Evolutionary conservation across 768 basidiomycete species (phyloP).

Genomic region (Hebeloma cylindrosporum): DNA sequence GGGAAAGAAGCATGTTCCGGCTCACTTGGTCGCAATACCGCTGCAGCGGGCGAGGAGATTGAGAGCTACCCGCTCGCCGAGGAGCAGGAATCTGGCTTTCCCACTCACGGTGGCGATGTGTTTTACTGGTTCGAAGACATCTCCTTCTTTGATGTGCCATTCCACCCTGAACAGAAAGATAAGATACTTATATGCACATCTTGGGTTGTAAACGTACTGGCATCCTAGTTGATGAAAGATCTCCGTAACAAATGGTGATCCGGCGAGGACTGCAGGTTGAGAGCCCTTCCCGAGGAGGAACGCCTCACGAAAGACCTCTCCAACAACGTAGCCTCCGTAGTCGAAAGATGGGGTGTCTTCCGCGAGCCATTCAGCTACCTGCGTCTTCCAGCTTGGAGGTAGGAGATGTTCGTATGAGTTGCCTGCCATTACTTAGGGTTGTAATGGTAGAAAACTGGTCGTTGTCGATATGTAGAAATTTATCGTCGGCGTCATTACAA

Average conservation of each 20-base stretch:
- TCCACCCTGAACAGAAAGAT: constrained; percentile 61
- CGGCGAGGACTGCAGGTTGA: constrained; percentile 78
- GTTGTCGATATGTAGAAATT: too few relatives aligned
- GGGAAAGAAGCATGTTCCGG: constrained; percentile 1
- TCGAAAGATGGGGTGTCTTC: constrained; percentile 98
- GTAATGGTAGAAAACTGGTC: too few relatives aligned
- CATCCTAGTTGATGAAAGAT: constrained; percentile 88
- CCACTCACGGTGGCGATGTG: constrained; percentile 91
- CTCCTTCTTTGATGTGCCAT: constrained; percentile 91
- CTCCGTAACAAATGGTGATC: constrained; percentile 94
- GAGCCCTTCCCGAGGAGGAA: constrained; percentile 90
- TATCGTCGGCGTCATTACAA: too few relatives aligned
- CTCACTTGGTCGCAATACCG: constrained; percentile 93
- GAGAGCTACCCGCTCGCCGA: constrained; percentile 91
- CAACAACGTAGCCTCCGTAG: constrained; percentile 95
- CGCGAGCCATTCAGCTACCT: constrained; percentile 78
- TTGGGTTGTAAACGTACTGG: constrained; percentile 56
- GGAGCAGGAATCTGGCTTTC: constrained; percentile 80
- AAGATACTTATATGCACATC: constrained; percentile 6
- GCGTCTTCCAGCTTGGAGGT: constrained; percentile 88
- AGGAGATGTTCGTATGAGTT: constrained; percentile 68
- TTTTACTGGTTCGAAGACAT: constrained; percentile 73
- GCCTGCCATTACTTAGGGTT: too few relatives aligned
- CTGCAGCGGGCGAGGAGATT: constrained; percentile 94
- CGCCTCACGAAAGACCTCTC: constrained; percentile 83